phyloP scores from a whole-genome alignment of 108 stramenopile genomes.

The Cyclotella choctawhatcheeana region DNA sequence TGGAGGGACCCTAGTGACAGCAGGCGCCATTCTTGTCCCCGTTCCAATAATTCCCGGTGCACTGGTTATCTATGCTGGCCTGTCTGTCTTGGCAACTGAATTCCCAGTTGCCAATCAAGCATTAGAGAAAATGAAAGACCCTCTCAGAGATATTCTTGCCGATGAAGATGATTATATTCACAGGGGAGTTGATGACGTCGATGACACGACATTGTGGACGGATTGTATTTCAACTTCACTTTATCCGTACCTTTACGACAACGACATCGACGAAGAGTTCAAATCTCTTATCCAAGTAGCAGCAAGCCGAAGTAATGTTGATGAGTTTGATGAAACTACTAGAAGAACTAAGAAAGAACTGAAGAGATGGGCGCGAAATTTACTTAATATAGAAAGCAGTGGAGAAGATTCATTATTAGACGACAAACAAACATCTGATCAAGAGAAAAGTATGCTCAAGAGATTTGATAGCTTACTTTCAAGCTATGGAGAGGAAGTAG shows the following conservation, averaged over 20 bases:
- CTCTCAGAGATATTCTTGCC: slow-evolving; percentile 23
- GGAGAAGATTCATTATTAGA: background rate
- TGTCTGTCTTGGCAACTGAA: slow-evolving; percentile 39
- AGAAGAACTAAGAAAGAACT: slow-evolving; percentile 17
- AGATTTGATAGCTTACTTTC: slow-evolving; percentile 12
- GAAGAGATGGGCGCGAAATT: slow-evolving; percentile 18
- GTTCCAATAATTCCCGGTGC: slow-evolving; percentile 31
- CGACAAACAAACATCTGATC: background rate
- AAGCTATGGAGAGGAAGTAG: slow-evolving; percentile 21
- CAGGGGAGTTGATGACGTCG: background rate
- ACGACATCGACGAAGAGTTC: slow-evolving; percentile 37
- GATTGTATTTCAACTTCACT: background rate
- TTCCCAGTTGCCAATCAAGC: slow-evolving; percentile 38
- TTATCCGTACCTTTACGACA: background rate
- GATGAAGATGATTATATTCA: slow-evolving; percentile 19
- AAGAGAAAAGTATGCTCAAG: background rate
- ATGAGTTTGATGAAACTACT: slow-evolving; percentile 11
- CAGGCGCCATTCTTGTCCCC: slow-evolving; percentile 31
- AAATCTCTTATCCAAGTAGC: slow-evolving; percentile 10
- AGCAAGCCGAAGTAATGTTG: background rate
- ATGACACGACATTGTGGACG: slow-evolving; percentile 1
- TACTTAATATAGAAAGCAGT: slow-evolving; percentile 3
- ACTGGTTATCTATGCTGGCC: slow-evolving; percentile 35
- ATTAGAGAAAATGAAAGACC: slow-evolving; percentile 16
- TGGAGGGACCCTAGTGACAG: slow-evolving; percentile 33